Base-by-base conservation (phyloP, 352 stramenopile genomes). In the Elongisporangium undulatum region DNA sequence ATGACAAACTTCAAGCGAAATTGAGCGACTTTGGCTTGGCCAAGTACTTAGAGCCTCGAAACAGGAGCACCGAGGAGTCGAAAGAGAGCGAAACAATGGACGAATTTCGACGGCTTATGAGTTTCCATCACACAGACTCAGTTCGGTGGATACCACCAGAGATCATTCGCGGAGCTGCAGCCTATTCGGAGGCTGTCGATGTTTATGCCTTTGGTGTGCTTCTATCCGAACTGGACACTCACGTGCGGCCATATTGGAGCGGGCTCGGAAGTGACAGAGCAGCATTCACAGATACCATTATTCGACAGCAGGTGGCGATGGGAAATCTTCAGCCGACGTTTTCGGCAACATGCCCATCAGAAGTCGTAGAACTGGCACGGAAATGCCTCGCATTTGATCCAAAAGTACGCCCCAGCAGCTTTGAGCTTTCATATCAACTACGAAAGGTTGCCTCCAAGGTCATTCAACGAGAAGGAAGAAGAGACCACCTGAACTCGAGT, bases 361-460 rank as follows among this genome's bases (percentile, higher is more conserved):
- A 59, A 20, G 62, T 85, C 1, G 56, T 72, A 1, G 56, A 56
- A 4, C 51, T 85, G 1, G 71, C 64, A 15, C 53, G 50, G 16
- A 56, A 55, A 24, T 87, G 77, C 45, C 55, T 87, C 4, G 56
- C 62, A 8, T 71, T 66, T 49, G 53, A 82, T 16, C 74, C 69
- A 0, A 49, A 50, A 1, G 64, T 73, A 6, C 61, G 73, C 0
- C 73, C 70, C 20, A 73, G 59, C 12, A 74, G 62, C 24, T 38
- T 62, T 0, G 62, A 79, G 19, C 61, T 71, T 17, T 53, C 52
- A 9, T 63, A 61, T 20, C 22, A 34, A 7, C 29, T 77, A 19
- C 59, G 63, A 7, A 67, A 67, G 16, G 16, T 69, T 6, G 61
- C 54, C 3, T 45, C 56, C 15, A 55, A 23, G 20, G 34, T 24